A percentile compares a stretch with the other conserved stretches of the same genome.
Evolutionary conservation across 208 protist genomes (phyloP).

Genomic region (Sergeia podlipaevii): DNA sequence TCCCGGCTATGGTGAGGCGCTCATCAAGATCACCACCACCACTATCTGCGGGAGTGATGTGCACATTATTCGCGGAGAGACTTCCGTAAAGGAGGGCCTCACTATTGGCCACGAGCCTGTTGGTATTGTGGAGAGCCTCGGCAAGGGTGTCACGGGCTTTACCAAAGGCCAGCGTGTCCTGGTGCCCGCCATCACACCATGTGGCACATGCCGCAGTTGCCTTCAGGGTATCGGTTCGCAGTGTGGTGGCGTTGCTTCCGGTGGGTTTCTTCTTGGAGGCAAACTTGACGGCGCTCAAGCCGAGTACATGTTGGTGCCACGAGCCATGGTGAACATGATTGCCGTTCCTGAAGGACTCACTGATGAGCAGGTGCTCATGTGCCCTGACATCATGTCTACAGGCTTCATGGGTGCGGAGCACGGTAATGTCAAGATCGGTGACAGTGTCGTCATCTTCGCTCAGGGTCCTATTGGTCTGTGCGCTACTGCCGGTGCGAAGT

Average conservation of each 20-base stretch:
- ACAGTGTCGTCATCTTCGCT: conserved; percentile 27
- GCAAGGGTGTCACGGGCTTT: conserved; percentile 20
- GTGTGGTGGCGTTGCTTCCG: conserved; percentile 11
- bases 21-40: conserved; percentile 35
- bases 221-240: conserved; percentile 11
- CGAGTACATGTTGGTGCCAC: conserved; percentile 25
- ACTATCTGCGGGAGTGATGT: conserved; percentile 34
- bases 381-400: conserved; percentile 30
- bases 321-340: conserved; percentile 18
- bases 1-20: conserved; percentile 19
- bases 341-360: conserved; percentile 15
- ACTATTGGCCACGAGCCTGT: conserved; percentile 33
- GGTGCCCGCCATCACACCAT: conserved; percentile 24
- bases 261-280: conserved; percentile 21
- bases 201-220: conserved; percentile 20
- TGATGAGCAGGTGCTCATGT: conserved; percentile 32
- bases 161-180: conserved; percentile 26
- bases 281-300: conserved; percentile 28
- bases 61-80: conserved; percentile 26
- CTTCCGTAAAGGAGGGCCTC: conserved; percentile 11
- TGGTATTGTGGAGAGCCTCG: conserved; percentile 22
- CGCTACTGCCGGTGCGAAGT: conserved; percentile 14
- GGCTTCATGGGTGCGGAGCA: conserved; percentile 17
- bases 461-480: conserved; percentile 31
- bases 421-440: conserved; percentile 20